Evolutionary conservation across 2,329 filamentous ascomycete species (phyloP), one percentile per base, ranked within the genome.

Genomic region (Curvularia hawaiiensis): DNA sequence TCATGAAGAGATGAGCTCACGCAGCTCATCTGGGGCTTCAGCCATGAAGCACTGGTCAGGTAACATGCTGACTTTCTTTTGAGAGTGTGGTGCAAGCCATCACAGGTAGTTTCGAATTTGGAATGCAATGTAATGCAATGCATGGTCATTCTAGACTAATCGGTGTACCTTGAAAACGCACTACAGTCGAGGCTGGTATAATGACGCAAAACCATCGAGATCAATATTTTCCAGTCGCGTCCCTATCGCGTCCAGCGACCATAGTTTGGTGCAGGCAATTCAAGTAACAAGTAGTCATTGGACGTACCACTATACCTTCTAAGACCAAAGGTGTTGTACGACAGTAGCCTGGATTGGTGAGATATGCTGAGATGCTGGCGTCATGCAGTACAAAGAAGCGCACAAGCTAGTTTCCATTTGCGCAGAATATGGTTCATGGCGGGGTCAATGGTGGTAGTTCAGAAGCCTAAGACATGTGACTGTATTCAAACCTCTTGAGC

Each of bases 141-240:
- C 33, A 24, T 24, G 22, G 31, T n/a, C 7, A 33, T 33, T 39
- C 56, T 58, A 33, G 41, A 46, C 51, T 20, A 35, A 28, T 43
- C 52, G 33, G 24, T 18, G n/a, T 28, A 20, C 41, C 16, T 7
- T 33, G 45, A 33, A 43, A 38, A 39, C 14, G 35, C 30, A 44
- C 28, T 22, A 14, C 28, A 20, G 12, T 22, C 39, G 38, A 59
- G 59, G 59, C 56, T 45, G 52, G 22, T 24, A 59, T 59, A 52
- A 56, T 61, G 52, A 44, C 18, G 52, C 33, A 24, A 44, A 35
- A 22, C 50, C 50, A 49, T 35, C 41, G 38, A 33, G 18, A 16
- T 28, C 12, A 41, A 14, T 39, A 10, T 14, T 43, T 28, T 14
- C 33, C 49, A 39, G 41, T 14, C 10, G 10, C 35, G n/a, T 4